Evolutionary conservation across 2,329 filamentous ascomycete species (phyloP).

Genomic region (Ascocoryne sarcoides): DNA sequence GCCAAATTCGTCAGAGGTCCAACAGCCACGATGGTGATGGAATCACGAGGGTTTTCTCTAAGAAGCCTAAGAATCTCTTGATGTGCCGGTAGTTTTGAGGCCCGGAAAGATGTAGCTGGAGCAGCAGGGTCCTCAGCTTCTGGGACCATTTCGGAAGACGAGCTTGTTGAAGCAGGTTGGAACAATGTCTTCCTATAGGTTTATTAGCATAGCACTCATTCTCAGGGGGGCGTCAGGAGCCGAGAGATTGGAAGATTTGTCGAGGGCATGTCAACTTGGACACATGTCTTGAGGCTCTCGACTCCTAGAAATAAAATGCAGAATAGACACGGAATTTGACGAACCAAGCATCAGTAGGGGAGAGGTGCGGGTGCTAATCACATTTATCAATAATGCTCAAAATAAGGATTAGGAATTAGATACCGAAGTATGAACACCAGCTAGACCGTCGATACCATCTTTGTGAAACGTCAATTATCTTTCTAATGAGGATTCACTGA

Average conservation of each 20-base stretch:
- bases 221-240: too few species aligned
- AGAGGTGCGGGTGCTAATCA: slow-evolving; percentile 59
- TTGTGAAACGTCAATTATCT: slow-evolving; percentile 2
- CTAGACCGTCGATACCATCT: slow-evolving; percentile 72
- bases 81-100: slow-evolving; percentile 66
- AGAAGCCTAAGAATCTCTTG: slow-evolving; percentile 85
- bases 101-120: slow-evolving; percentile 54
- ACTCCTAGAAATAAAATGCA: too few species aligned
- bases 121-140: slow-evolving; percentile 24
- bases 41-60: slow-evolving; percentile 70
- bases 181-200: slow-evolving; percentile 66
- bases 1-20: slow-evolving; percentile 93
- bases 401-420: neutral
- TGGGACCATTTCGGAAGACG: slow-evolving; percentile 36
- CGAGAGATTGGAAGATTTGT: too few species aligned
- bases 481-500: neutral
- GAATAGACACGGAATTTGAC: too few species aligned
- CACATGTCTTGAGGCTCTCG: too few species aligned
- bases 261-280: too few species aligned
- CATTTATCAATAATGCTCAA: neutral
- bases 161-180: slow-evolving; percentile 34
- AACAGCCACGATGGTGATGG: slow-evolving; percentile 81
- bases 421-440: slow-evolving; percentile 58
- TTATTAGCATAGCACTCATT: too few species aligned
- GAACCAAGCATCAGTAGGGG: slow-evolving; percentile 66